Evolutionary conservation across 768 basidiomycete genomes (phyloP).

Genomic region (Auriscalpium vulgare): DNA sequence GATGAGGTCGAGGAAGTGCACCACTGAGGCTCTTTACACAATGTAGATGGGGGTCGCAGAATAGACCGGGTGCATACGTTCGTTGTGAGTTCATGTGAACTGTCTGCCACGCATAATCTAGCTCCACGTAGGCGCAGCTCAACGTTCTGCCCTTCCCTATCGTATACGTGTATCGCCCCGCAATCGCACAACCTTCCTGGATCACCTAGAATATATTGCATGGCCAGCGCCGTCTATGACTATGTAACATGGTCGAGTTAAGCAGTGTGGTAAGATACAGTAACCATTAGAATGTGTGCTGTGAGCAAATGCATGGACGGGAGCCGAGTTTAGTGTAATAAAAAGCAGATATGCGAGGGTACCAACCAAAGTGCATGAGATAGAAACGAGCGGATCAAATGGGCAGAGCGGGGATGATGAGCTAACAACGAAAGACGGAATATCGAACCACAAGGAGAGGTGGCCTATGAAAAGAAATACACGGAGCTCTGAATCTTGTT

Average conservation of each 20-base stretch:
- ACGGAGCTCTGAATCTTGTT: conserved; percentile 68
- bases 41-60: too few relatives aligned
- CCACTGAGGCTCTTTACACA: conserved; percentile 14
- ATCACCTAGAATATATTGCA: too few relatives aligned
- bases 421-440: neutral
- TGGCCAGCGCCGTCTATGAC: too few relatives aligned
- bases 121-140: too few relatives aligned
- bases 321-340: neutral
- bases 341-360: neutral
- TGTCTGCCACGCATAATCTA: too few relatives aligned
- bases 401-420: too few relatives aligned
- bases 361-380: neutral
- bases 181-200: too few relatives aligned
- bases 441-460: neutral
- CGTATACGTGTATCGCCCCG: too few relatives aligned
- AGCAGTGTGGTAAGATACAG: conserved; percentile 2
- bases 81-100: too few relatives aligned
- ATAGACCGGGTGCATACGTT: too few relatives aligned
- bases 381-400: neutral
- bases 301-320: neutral
- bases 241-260: neutral
- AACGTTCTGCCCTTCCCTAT: too few relatives aligned
- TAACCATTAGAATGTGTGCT: neutral
- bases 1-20: conserved; percentile 33
- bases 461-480: conserved; percentile 87